Base-by-base conservation (phyloP, 805 yeast species). In the Wickerhamiella siamensis region DNA sequence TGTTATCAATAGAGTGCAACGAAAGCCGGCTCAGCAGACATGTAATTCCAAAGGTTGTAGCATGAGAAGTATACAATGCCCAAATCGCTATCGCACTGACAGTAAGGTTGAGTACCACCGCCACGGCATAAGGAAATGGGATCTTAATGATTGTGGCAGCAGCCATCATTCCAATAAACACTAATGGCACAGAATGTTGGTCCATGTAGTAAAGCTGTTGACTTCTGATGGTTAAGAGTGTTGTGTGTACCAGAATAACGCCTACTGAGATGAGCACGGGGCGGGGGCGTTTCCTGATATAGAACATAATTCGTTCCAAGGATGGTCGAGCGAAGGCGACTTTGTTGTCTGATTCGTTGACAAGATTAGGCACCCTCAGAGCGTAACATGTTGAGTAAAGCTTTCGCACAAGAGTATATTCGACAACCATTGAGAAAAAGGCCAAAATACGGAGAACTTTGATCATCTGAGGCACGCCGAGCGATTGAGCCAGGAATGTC, bases 311-410 rank as follows among this genome's bases (percentile, higher is more conserved):
- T 5, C 49, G 44, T 6, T 46, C 16, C 3, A 47, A 20, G 12
- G 55, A 47, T 15, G 50, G 44, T 39, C 4, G 35, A 31, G 18
- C 31, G 15, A 4, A 36, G 15, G 16, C 29, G 21, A 42, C 26
- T 46, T 43, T 33, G 18, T 46, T 39, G 31, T 38, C 42, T 4
- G 41, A 17, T 18, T 45, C 48, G 16, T 33, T 39, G 10, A 38
- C 12, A 10, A 16, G 5, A 16, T n/a, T 39, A 39, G 16, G 39
- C 26, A 9, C 55, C 27, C 48, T 41, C 29, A 53, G 44, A 1
- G 55, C 57, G 40, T 46, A 53, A 46, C 57, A 53, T 1, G 55
- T 50, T 5, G 42, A 22, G 41, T 45, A 47, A 24, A 53, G 48
- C 42, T 45, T 49, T 34, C 35, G 43, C n/a, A 51, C 36, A 17